These are phyloP conservation scores for Candida glaebosa DNA, from an alignment of 805 yeast species.

Conservation along the genomic window DNA sequence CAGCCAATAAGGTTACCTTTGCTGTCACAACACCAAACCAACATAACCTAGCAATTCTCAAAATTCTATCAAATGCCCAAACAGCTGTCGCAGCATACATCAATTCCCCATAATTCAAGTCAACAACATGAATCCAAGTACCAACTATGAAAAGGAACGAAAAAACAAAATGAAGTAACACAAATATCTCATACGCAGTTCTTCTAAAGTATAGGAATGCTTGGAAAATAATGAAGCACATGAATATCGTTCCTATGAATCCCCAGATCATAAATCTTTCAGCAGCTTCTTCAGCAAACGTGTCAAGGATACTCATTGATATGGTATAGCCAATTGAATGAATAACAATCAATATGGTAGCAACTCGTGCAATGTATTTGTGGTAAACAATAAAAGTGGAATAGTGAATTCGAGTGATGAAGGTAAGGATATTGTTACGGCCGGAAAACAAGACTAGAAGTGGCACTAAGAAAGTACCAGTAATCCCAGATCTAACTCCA, in stretches of 20 bases:
- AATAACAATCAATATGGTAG: slow-evolving; percentile 36
- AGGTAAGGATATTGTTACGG: slow-evolving; percentile 63
- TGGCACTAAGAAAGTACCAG: slow-evolving; percentile 53
- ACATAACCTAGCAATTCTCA: slow-evolving; percentile 26
- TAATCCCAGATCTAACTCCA: slow-evolving; percentile 54
- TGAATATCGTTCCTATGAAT: slow-evolving; percentile 23
- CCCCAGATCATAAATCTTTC: slow-evolving; percentile 26
- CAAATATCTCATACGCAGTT: slow-evolving; percentile 49
- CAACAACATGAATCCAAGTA: slow-evolving; percentile 51
- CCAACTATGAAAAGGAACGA: slow-evolving; percentile 46
- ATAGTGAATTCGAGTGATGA: slow-evolving; percentile 51
- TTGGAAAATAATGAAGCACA: slow-evolving; percentile 44
- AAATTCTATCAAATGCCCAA: slow-evolving; percentile 35
- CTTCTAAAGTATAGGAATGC: slow-evolving; percentile 51
- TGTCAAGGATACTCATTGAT: slow-evolving; percentile 14
- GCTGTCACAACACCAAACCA: slow-evolving; percentile 35
- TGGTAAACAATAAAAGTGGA: slow-evolving; percentile 56
- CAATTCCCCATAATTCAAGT: slow-evolving; percentile 21
- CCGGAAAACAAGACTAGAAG: slow-evolving; percentile 62
- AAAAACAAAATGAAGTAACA: slow-evolving; percentile 27
- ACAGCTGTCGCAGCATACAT: slow-evolving; percentile 29
- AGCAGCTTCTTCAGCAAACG: slow-evolving; percentile 25
- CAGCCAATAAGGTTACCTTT: slow-evolving; percentile 30
- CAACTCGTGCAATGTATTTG: slow-evolving; percentile 51
- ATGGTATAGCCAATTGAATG: slow-evolving; percentile 44